Evolutionary conservation across 164 flowering plant species (phyloP).

Genomic region (grape (Vitis vinifera)): ASM3070453v1 NC_081805.1:23935001-23935500

Average conservation of each 20-base stretch:
- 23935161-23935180: conserved; percentile 95
- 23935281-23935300: conserved; percentile 74
- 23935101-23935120: conserved; percentile 75
- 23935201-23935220: conserved; percentile 71
- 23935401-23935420: neutral
- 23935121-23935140: conserved; percentile 83
- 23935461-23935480: conserved; percentile 7
- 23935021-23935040: conserved; percentile 81
- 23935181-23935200: conserved; percentile 75
- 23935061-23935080: conserved; percentile 71
- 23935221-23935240: conserved; percentile 99
- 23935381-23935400: conserved; percentile 46
- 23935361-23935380: conserved; percentile 97
- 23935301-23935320: conserved; percentile 87
- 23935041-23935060: conserved; percentile 90
- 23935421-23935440: too few relatives aligned
- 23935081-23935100: conserved; percentile 59
- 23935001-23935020: conserved; percentile 94
- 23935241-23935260: conserved; percentile 86
- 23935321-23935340: conserved; percentile 67
- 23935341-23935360: conserved; percentile 94
- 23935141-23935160: conserved; percentile 90
- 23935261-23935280: conserved; percentile 45
- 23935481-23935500: conserved; percentile 63
- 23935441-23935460: neutral